phyloP scores from a whole-genome alignment of 1,139 yeast genomes.

The Yamadazyma friedrichii region DNA sequence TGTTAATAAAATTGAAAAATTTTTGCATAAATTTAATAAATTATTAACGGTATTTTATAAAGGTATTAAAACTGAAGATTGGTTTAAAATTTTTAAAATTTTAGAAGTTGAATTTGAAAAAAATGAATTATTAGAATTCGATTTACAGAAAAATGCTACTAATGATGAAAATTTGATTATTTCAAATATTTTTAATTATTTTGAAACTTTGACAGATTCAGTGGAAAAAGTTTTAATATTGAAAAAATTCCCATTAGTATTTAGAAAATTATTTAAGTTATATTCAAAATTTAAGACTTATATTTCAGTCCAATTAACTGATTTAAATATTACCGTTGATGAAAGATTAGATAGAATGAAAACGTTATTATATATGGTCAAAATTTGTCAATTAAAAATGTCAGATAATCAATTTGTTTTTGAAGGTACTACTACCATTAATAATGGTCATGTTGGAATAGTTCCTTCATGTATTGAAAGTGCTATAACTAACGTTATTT shows the following conservation, averaged over 20 bases:
- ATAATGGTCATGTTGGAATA: background rate
- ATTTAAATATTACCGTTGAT: constrained; percentile 50
- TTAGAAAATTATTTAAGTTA: constrained; percentile 63
- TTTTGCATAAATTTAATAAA: constrained; percentile 64
- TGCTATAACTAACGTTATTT: constrained; percentile 71
- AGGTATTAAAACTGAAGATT: constrained; percentile 66
- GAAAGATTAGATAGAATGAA: constrained; percentile 72
- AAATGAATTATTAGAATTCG: constrained; percentile 60
- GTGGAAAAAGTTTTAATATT: constrained; percentile 43
- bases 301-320: constrained; percentile 60
- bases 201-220: constrained; percentile 55
- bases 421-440: constrained; percentile 23
- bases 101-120: constrained; percentile 62
- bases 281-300: constrained; percentile 68
- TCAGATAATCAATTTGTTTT: constrained; percentile 56
- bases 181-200: constrained; percentile 69
- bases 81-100: constrained; percentile 75
- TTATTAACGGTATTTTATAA: constrained; percentile 60
- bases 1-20: constrained; percentile 47
- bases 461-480: constrained; percentile 86
- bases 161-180: constrained; percentile 60
- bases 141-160: constrained; percentile 37
- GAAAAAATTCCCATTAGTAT: constrained; percentile 64
- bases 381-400: constrained; percentile 71
- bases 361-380: constrained; percentile 64